Evolutionary conservation across 2,329 filamentous ascomycete genomes (phyloP), one percentile per base, ranked within the genome.

Genomic region (Sporothrix phasma): DNA sequence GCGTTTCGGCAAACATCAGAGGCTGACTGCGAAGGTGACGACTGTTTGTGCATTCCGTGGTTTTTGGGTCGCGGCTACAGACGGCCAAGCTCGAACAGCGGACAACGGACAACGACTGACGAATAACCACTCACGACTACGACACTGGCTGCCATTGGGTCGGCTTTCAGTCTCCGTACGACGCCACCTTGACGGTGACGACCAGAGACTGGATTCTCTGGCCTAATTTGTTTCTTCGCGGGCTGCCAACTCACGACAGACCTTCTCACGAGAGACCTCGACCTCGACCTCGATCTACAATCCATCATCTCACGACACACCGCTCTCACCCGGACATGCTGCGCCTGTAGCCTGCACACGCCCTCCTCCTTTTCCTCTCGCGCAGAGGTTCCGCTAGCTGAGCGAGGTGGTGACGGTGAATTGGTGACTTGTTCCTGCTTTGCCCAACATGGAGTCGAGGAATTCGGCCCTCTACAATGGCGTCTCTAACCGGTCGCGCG

Each of bases 401-500:
- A 17, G 45, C 15, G 29, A 24, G 24, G 15, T 15, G 22, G 31
- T 26, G 13, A 6, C n/a, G n/a, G n/a, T n/a, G n/a, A n/a, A n/a
- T n/a, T n/a, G n/a, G n/a, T n/a, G n/a, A n/a, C n/a, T n/a, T n/a
- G n/a, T n/a, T n/a, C n/a, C n/a, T n/a, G n/a, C n/a, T n/a, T 26
- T 26, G 46, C 19, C 26, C 47, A 62, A 45, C 15, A 67, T 67
- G 66, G 65, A 67, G 22, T n/a, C 65, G 17, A 34, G 47, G 22
- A 62, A 66, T 46, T 29, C 63, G 26, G 68, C 69, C 13, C 68
- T 75, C 37, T 74, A 74, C 67, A 73, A 72, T 65, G 74, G 74
- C 24, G 68, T 73, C 19, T 74, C 73, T 11, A 73, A 72, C 39
- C 70, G 73, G 43, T 69, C 71, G 22, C 71, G 71, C 47, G 73